Percentiles rank a stretch among this genome's conserved stretches.
phyloP scores from a whole-genome alignment of 805 yeast genomes.

The Candida railenensis region DNA sequence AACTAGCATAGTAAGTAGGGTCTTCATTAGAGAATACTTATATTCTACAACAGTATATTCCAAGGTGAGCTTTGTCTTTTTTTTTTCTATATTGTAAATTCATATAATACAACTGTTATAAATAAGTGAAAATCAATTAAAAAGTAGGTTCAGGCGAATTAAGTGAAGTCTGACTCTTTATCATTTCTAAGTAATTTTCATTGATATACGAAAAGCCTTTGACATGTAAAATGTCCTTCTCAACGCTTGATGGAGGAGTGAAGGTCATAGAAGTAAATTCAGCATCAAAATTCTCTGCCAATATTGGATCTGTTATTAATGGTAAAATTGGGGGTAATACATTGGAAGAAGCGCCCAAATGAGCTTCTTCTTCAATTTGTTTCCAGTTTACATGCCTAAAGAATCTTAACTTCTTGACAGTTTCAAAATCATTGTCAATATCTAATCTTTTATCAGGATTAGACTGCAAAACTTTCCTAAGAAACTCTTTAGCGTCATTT shows the following conservation, averaged over 20 bases:
- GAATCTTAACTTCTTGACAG: conserved; percentile 35
- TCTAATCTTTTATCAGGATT: conserved; percentile 37
- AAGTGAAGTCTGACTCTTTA: conserved; percentile 7
- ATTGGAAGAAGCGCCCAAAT: conserved; percentile 8
- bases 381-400: conserved; percentile 40
- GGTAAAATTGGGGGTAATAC: conserved; percentile 42
- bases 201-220: conserved; percentile 43
- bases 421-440: conserved; percentile 33
- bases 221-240: conserved; percentile 36
- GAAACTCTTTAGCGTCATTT: conserved; percentile 41
- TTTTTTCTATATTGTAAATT: background rate
- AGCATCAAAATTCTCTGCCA: conserved; percentile 45
- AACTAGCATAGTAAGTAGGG: background rate
- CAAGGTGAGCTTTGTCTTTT: background rate
- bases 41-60: too few species aligned
- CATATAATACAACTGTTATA: background rate
- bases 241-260: conserved; percentile 27
- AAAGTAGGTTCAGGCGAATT: background rate
- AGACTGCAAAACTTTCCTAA: conserved; percentile 35
- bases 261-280: conserved; percentile 42
- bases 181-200: conserved; percentile 29
- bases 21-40: too few species aligned
- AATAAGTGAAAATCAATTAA: background rate
- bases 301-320: conserved; percentile 40
- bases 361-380: conserved; percentile 24